Evolutionary conservation across 2,329 filamentous ascomycete species (phyloP), one percentile per base, ranked within the genome.

Genomic region (Hypoxylon sp.): DNA sequence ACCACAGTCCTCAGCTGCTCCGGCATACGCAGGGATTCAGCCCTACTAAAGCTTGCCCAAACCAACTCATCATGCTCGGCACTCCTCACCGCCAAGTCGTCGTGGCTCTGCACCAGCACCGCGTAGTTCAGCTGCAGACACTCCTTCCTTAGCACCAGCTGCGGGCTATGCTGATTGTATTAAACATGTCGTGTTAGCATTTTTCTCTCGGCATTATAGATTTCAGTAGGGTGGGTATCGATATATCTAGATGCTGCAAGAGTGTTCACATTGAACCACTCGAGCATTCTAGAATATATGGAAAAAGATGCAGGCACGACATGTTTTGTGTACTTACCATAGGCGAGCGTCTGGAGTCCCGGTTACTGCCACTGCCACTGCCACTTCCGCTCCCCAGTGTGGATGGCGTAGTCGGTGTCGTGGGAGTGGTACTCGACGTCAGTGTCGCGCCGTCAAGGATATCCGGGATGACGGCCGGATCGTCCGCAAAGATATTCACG

Each of bases 31-130:
- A 71, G 46, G 46, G 53, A 55, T 52, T 68, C 59, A 4, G 69
- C 60, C n/a, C 63, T 44, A 7, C 65, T 63, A 44, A 67, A 69
- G 44, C 58, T 69, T 4, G 68, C 70, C 71, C 71, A 73, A 8
- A 68, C 62, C 70, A 77, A 50, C 72, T 72, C 64, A 67, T 73
- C 70, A 69, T 78, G 57, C 63, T 77, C 62, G 46, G 70, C 39
- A 28, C 76, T 53, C 67, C 73, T 30, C 37, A 74, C 30, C 64
- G 73, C 30, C 64, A 72, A 57, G 62, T 73, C 56, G 62, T 76
- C 51, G 64, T 72, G 53, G 49, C 68, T 70, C 39, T 72, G 66
- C 2, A 75, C 72, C 20, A 72, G 56, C 15, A 75, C 73, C 11
- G 70, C 62, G 53, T 70, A 73, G 44, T 74, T 73, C 1, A 75